Conservation (phyloP, 345 rosid genomes). For the Salix purpurea region DNA sequence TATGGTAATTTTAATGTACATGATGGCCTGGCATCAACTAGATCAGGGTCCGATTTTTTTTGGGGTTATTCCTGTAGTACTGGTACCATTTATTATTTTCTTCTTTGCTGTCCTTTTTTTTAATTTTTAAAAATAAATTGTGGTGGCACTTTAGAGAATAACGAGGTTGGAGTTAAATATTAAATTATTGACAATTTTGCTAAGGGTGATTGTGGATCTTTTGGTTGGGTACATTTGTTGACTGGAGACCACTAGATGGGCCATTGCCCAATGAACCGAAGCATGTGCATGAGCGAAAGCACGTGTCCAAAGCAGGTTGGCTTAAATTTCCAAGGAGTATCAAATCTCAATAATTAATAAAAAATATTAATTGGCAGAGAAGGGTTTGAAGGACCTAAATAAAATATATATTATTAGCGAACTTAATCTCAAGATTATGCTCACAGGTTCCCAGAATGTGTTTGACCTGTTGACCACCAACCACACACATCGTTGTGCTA, state of each 20-base stretch:
- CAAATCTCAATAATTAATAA: background rate
- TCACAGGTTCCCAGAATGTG: conserved; percentile 3
- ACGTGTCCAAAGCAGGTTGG: background rate
- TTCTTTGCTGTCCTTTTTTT: background rate
- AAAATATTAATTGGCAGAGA: background rate
- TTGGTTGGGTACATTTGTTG: conserved; percentile 14
- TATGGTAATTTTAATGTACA: conserved; percentile 10
- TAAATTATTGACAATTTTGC: conserved; percentile 1
- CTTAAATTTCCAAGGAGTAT: background rate
- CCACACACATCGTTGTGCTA: background rate
- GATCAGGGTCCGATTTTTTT: background rate
- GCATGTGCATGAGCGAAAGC: conserved; percentile 13
- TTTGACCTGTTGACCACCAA: conserved; percentile 2
- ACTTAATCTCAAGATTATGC: background rate
- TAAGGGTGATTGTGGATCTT: background rate
- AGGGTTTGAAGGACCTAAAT: background rate
- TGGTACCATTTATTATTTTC: background rate
- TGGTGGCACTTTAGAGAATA: background rate
- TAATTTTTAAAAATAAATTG: background rate
- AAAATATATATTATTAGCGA: background rate
- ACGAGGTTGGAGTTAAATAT: background rate
- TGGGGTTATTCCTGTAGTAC: background rate
- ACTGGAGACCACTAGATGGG: conserved; percentile 17
- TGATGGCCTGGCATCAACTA: conserved; percentile 27
- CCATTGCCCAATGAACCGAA: background rate